Evolutionary conservation across 192 early-diverging fungal species (phyloP), one percentile per base, ranked within the genome.

Genomic region (Dispira simplex): DNA sequence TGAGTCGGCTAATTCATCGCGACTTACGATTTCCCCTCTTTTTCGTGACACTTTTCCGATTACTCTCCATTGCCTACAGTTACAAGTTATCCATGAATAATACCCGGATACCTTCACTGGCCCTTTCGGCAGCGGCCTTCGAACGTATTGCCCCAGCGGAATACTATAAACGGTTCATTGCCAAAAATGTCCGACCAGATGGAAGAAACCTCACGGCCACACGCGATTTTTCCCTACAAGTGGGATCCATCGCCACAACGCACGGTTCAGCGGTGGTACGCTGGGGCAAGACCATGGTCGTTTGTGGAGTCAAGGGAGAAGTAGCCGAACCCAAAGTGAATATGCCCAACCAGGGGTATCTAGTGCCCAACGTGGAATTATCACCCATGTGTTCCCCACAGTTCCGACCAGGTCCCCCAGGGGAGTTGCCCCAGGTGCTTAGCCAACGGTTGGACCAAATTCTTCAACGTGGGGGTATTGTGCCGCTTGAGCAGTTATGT

Each of bases 241-340:
- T 56, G 13, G 84, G 79, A 13, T 73, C 82, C 13, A 83, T 98
- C 43, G 76, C 79, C 63, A 94, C 88, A 3, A 85, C 90, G 13
- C 74, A 89, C 65, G 92, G 92, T 4, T 93, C 90, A 3, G 85
- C 91, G 11, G 86, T 90, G 71, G 87, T 93, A 45, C 79, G 89
- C 43, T 68, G 93, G 11, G 95, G 95, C 32, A 83, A 89, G 43
- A 95, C 92, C 1, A 92, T 86, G 12, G 87, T 92, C 16, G 77
- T 94, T 8, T 96, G 93, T 65, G 95, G 92, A 20, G 85, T 98
- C 59, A 98, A 98, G 70, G 93, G 89, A 21, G 91, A 96, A 73
- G 90, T 95, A 3, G 77, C 89, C 27, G 85, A 88, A 65, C 93
- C 95, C 27, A 73, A 75, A 25, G 70, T 91, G 26, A 77, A 75